Base-by-base conservation (phyloP, 2,329 filamentous ascomycete species). In the Aspergillus intermedius region DNA sequence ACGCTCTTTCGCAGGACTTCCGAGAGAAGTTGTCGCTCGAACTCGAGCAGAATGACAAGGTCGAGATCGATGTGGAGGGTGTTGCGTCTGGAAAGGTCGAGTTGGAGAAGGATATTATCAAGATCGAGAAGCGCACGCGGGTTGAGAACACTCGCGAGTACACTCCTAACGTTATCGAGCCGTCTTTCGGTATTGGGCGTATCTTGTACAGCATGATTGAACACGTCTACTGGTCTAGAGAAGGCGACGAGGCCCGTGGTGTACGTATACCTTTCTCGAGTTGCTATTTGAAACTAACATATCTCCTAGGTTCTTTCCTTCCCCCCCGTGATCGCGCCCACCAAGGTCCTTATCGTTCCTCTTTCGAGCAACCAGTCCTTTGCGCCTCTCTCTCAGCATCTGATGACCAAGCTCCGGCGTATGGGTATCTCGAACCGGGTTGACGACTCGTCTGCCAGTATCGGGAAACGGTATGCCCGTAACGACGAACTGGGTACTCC, bases 401-500 rank as follows among this genome's bases (percentile, higher is more conserved):
- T 97, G 55, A 88, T 87, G 49, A 77, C 84, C 62, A 84, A 83
- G 64, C 82, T 97, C 50, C 86, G 90, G 60, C 79, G 81, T 45
- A 72, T 86, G 47, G 87, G 86, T 49, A 77, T 97, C 48, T 89
- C 89, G 40, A 94, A 82, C 76, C 85, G 88, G 52, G 81, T 96
- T 34, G 93, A 97, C 64, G 88, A 93, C 69, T 94, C 88, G 12
- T 88, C 86, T 23, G 90, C 91, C 53, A 90, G 84, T 54, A 97
- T 97, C 60, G 91, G 91, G 67, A 95, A 95, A 78, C 86, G 91
- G 47, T 97, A 95, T 72, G 84, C 87, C 66, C 84, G 93, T 62
- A 96, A 96, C 68, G 91, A 97, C 70, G 91, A 97, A 74, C 81
- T 96, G 50, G 93, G 91, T 62, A 97, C 93, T 41, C 89, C 91